Evolutionary conservation across 768 basidiomycete genomes (phyloP).

Genomic region (Paxillus involutus): DNA sequence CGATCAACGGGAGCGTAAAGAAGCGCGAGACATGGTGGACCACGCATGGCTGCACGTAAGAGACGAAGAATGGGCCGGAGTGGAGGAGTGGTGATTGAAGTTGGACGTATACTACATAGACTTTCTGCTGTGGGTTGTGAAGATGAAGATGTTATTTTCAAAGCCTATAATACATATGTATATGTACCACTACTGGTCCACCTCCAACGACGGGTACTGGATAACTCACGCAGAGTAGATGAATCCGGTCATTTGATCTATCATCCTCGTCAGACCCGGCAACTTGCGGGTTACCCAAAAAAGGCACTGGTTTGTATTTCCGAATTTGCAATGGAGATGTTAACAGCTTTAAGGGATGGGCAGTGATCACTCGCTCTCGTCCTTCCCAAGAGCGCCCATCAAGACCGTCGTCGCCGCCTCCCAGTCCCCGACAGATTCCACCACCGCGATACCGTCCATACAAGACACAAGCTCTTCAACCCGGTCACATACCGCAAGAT

Average conservation of each 20-base stretch:
- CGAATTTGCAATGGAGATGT: not conserved
- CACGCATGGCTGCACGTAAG: conserved; percentile 69
- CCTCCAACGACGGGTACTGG: too few species aligned
- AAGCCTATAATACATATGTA: too few species aligned
- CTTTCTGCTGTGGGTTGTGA: conserved; percentile 2
- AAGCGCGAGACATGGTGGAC: conserved; percentile 71
- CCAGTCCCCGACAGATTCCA: not conserved
- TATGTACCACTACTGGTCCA: too few species aligned
- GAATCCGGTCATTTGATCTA: too few species aligned
- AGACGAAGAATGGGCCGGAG: conserved; percentile 28
- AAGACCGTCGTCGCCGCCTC: not conserved
- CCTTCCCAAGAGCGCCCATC: not conserved
- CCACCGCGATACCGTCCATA: not conserved
- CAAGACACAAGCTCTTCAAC: not conserved
- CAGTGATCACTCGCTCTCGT: not conserved
- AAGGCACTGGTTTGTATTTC: conserved; percentile 3
- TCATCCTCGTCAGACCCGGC: not conserved
- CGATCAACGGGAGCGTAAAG: conserved; percentile 66
- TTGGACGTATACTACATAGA: conserved; percentile 5
- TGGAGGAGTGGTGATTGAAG: conserved; percentile 29
- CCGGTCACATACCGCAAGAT: not conserved
- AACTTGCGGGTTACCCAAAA: conserved; percentile 1
- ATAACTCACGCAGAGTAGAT: too few species aligned
- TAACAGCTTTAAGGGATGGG: not conserved
- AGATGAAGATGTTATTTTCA: not conserved